Conservation (phyloP, 129 eudicot species). For the Centaurea solstitialis region DNA sequence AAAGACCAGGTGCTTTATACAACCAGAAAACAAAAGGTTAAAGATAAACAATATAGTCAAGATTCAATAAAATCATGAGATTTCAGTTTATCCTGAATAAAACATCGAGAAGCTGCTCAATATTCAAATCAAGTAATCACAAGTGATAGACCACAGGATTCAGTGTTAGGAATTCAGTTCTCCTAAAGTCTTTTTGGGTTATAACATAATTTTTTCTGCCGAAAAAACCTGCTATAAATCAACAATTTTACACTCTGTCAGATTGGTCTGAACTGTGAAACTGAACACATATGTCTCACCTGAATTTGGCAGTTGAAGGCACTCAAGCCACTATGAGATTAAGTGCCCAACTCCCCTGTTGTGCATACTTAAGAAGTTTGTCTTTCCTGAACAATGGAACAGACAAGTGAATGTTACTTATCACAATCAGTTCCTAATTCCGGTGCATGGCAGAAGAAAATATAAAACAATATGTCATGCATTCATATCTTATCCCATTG, state of each 20-base stretch:
- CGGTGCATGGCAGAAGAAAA: slow-evolving; percentile 33
- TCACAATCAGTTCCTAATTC: slow-evolving; percentile 42
- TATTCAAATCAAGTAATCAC: background rate
- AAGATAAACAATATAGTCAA: background rate
- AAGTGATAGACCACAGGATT: background rate
- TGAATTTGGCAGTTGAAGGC: slow-evolving; percentile 84
- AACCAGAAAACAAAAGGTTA: background rate
- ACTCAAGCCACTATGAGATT: slow-evolving; percentile 77
- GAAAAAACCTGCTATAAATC: background rate
- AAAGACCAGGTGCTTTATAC: background rate
- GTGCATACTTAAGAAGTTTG: slow-evolving; percentile 51
- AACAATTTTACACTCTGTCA: slow-evolving; percentile 15
- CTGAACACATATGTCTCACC: slow-evolving; percentile 60
- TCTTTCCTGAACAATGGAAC: slow-evolving; percentile 79
- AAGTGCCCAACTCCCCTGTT: slow-evolving; percentile 77
- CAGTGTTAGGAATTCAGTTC: background rate
- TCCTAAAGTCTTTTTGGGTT: slow-evolving; percentile 11
- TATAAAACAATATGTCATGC: slow-evolving; percentile 25
- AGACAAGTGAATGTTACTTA: slow-evolving; percentile 41
- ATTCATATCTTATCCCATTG: slow-evolving; percentile 27
- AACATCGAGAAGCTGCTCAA: background rate
- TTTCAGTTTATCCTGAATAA: background rate
- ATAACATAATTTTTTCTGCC: background rate
- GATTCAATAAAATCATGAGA: slow-evolving; percentile 6
- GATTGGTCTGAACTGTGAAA: slow-evolving; percentile 32